Percentiles rank a stretch among this genome's conserved stretches.
Evolutionary conservation across 345 rosid species (phyloP).

Genomic region (Lagerstroemia speciosa): DNA sequence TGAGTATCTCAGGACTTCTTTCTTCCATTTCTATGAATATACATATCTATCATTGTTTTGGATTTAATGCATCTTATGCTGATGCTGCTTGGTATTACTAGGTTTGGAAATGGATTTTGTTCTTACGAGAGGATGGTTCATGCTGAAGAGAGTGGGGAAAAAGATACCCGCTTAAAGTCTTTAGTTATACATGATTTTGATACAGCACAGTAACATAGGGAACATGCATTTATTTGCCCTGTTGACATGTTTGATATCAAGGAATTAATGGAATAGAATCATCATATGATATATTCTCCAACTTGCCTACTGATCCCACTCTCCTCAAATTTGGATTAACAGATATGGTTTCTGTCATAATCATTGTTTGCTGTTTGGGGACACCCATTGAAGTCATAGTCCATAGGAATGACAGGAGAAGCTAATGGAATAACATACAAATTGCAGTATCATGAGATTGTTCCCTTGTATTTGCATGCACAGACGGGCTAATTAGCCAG

Average conservation of each 20-base stretch:
- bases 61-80: background rate
- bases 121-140: background rate
- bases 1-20: constrained; percentile 25
- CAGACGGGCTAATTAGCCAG: no score
- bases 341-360: background rate
- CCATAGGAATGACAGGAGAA: background rate
- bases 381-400: background rate
- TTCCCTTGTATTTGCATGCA: background rate
- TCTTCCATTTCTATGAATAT: background rate
- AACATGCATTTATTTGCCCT: background rate
- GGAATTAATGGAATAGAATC: background rate
- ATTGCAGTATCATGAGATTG: background rate
- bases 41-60: background rate
- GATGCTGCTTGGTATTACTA: background rate
- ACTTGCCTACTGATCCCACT: background rate
- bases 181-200: background rate
- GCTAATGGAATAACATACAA: background rate
- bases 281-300: background rate
- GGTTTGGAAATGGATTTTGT: background rate
- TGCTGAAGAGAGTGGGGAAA: background rate
- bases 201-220: background rate
- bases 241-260: background rate
- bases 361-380: background rate
- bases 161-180: background rate
- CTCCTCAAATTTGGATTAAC: background rate